Evolutionary conservation across 202 grass and related monocot genomes (phyloP).

Genomic region (Panicum virgatum): DNA sequence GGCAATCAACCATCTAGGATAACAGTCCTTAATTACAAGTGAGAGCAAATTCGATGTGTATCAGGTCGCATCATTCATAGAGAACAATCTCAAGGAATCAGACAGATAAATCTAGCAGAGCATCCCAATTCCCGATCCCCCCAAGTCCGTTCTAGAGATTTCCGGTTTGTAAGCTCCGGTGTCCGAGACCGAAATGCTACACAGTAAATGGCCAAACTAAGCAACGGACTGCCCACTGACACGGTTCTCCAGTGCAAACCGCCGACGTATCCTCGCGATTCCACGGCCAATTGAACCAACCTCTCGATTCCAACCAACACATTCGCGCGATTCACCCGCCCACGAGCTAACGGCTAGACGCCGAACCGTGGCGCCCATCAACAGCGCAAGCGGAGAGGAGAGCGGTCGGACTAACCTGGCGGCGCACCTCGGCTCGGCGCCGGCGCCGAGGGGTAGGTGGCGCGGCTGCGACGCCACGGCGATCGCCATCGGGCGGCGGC

Average conservation of each 20-base stretch:
- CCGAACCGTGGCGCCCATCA: not conserved
- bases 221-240: not conserved
- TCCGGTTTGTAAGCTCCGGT: not conserved
- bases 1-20: not conserved
- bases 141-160: not conserved
- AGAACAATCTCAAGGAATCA: not conserved
- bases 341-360: not conserved
- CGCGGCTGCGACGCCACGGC: slow-evolving; percentile 53
- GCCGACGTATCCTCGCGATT: not conserved
- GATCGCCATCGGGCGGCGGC: slow-evolving; percentile 36
- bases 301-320: not conserved
- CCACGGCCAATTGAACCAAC: not conserved
- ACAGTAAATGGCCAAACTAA: slow-evolving; percentile 3
- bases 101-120: slow-evolving; percentile 1
- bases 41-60: not conserved
- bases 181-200: slow-evolving; percentile 32
- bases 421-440: slow-evolving; percentile 41
- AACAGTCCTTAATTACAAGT: not conserved
- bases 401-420: slow-evolving; percentile 27
- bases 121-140: not conserved
- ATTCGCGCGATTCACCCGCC: slow-evolving; percentile 11
- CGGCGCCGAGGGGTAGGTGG: slow-evolving; percentile 38
- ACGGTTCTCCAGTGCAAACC: not conserved
- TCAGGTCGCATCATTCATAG: not conserved
- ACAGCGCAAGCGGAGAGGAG: not conserved